phyloP scores from a whole-genome alignment of 371 early-diverging fungal genomes.

The Saksenaea vasiformis region DNA sequence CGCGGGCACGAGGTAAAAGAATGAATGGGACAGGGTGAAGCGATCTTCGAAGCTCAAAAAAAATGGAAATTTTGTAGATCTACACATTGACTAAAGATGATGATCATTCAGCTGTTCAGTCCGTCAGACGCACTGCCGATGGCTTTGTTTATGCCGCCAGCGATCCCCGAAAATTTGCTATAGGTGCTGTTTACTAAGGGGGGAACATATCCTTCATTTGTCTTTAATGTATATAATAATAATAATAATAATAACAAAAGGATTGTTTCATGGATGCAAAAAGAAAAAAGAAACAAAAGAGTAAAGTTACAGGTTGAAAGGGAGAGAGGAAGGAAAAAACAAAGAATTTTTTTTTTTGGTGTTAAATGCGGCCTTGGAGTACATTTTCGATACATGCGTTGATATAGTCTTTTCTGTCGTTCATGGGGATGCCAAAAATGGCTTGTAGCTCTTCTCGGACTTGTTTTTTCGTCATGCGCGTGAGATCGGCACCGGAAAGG shows the following conservation, averaged over 20 bases:
- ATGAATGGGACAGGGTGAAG: neutral
- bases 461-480: slow-evolving; percentile 84
- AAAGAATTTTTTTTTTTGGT: neutral
- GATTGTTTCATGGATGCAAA: neutral
- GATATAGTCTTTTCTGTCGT: slow-evolving; percentile 56
- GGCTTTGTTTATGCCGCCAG: slow-evolving; percentile 42
- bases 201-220: too few species aligned
- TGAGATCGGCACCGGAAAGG: slow-evolving; percentile 75
- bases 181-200: slow-evolving; percentile 38
- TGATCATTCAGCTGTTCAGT: slow-evolving; percentile 36
- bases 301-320: neutral
- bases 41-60: too few species aligned
- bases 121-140: slow-evolving; percentile 29
- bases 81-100: neutral
- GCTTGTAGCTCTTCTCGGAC: slow-evolving; percentile 48
- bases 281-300: neutral
- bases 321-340: neutral
- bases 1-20: slow-evolving; percentile 30
- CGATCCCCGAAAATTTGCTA: slow-evolving; percentile 47
- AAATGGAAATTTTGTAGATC: neutral
- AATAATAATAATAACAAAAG: neutral
- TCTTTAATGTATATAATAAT: neutral
- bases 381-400: slow-evolving; percentile 51
- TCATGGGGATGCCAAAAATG: slow-evolving; percentile 49
- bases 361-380: slow-evolving; percentile 39